Base-by-base conservation (phyloP, 495 filamentous ascomycete species). In the Podospora australis region DNA sequence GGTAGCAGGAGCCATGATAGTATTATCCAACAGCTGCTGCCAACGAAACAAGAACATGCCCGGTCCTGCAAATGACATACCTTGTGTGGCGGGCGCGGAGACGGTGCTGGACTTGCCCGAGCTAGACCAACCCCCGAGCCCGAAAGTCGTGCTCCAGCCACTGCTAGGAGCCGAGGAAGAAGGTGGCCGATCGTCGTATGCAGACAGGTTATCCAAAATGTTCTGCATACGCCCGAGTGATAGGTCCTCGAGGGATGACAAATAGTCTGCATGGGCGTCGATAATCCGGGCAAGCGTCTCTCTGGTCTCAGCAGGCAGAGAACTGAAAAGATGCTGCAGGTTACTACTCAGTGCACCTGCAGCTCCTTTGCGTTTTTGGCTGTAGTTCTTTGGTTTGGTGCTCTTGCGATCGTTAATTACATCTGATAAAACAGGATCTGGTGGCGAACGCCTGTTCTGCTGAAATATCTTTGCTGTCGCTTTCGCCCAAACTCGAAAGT, bases 41-140 rank as follows among this genome's bases (percentile, higher is more conserved):
- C 83, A 87, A 30, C 76, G 70, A 0, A 71, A 66, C 32, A 85
- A 70, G 54, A 78, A 87, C 40, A 79, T 75, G 0, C 82, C 83
- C 8, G 83, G 82, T 0, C 81, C 81, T 8, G 67, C 62, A 38
- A 63, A 30, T 28, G 39, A 46, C 46, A 39, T 48, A 39, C 21
- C 13, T 25, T 22, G 10, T 25, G 19, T 6, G 38, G 28, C 6
- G 28, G n/a, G 10, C 36, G 38, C n/a, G 22, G 19, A 29, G 20
- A 5, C 25, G 10, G 13, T 40, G 8, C 38, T 14, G 38, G 38
- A 23, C 6, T 23, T 20, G 5, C 6, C 5, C 19, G 11, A 11
- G 2, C 38, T 20, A 9, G 38, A 40, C 17, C 38, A 22, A 0
- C 38, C 21, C 38, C 38, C 16, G 6, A 34, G 17, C 6, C n/a